Conservation (phyloP, 441 rosid species). For the Manihot esculenta region DNA sequence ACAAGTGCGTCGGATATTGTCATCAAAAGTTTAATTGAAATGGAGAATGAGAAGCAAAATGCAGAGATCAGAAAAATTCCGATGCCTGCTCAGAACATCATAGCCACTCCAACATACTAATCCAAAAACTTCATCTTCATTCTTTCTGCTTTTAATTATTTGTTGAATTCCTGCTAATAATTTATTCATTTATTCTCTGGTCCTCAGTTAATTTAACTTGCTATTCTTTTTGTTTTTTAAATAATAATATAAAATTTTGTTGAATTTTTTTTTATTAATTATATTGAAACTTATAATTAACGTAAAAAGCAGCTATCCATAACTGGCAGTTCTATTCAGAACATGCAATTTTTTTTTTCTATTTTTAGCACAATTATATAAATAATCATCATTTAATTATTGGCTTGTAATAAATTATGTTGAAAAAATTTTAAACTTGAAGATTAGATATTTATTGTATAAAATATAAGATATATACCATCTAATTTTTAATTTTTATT, state of each 20-base stretch:
- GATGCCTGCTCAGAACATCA: neutral
- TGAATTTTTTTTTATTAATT: too few relatives aligned
- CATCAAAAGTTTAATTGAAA: conserved; percentile 57
- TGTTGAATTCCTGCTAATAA: neutral
- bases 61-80: neutral
- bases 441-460: too few relatives aligned
- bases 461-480: too few relatives aligned
- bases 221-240: neutral
- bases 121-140: neutral
- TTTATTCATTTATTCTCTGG: neutral
- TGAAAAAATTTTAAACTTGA: too few relatives aligned
- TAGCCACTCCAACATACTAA: neutral
- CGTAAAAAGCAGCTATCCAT: too few relatives aligned
- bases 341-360: too few relatives aligned
- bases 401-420: too few relatives aligned
- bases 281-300: too few relatives aligned
- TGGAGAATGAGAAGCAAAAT: conserved; percentile 38
- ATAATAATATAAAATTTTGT: neutral
- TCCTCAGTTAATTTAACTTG: neutral
- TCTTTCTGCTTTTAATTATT: neutral
- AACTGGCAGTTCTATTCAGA: too few relatives aligned
- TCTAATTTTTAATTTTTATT: too few relatives aligned
- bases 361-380: too few relatives aligned
- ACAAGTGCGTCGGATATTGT: conserved; percentile 62
- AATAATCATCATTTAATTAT: too few relatives aligned